Evolutionary conservation across 192 early-diverging fungal species (phyloP), one percentile per base, ranked within the genome.

Genomic region (Thamnidium elegans): DNA sequence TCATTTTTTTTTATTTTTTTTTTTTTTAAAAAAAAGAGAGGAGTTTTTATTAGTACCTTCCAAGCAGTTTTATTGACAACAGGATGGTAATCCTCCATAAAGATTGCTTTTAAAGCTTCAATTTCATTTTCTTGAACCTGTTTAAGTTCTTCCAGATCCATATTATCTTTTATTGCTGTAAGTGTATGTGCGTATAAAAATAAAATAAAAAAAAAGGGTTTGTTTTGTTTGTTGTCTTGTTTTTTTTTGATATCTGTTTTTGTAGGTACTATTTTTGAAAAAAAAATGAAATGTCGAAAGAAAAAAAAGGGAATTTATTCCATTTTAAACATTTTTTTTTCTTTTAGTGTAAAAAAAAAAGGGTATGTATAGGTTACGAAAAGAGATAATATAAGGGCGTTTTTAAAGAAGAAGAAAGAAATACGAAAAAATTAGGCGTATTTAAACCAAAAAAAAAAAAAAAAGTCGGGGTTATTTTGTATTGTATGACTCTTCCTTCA

Each of bases 41-140:
- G 14, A 3, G 23, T 8, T 7, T 20, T 11, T 19, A 19, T 55
- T 36, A 4, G 21, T 69, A 79, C 81, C 76, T 82, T 82, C 83
- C 83, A 85, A 10, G 79, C 77, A 34, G 75, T 74, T 34, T 71
- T 67, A 7, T 76, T 78, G 7, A 68, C 59, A 1, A 85, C 76
- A 7, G 71, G 62, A 43, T 76, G 66, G 58, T 79, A 85, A 50
- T 85, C 83, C 26, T 82, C 83, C 83, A 85, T 85, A 62, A 74
- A 85, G 32, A 85, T 85, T n/a, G 83, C 83, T 71, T 76, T 69
- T 13, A 91, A 71, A 32, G 86, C 89, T 58, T 85, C 86, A 26
- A 92, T 72, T 75, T 92, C 90, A 70, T 89, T 85, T 46, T 82
- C 67, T 76, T 92, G 90, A 31, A 86, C 67, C 67, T 86, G 81